Evolutionary conservation across 2,329 filamentous ascomycete genomes (phyloP), one percentile per base, ranked within the genome.

Genomic region (Fusarium xyrophilum): DNA sequence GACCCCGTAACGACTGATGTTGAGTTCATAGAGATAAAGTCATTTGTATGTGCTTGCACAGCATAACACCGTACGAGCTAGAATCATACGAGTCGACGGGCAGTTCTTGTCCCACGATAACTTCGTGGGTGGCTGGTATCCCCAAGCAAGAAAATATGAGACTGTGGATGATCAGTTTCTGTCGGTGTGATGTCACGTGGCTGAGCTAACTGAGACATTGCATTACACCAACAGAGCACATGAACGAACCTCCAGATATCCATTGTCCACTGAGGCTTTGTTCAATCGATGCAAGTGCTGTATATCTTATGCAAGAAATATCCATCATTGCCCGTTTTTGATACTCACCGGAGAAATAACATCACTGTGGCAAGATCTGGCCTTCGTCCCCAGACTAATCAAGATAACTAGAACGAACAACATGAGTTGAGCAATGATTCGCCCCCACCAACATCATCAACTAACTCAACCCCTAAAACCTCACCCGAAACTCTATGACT

Each of bases 151-250:
- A 47, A 47, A 52, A 62, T 21, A 60, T 30, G 35, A 39, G 46
- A 52, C 52, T 48, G 44, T 64, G 68, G 59, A 62, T 62, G 64
- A 69, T 60, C 44, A 56, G 54, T 57, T 69, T 65, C 56, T 67
- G 68, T 73, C 71, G 71, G 71, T 74, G 71, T 74, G 71, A 69
- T 69, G 71, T 73, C 71, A 73, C 71, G 71, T 73, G 71, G 71
- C 65, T 63, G 57, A 60, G 54, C 51, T 30, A 42, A 54, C 27
- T 60, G 63, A 67, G 46, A 62, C 62, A 69, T 30, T 27, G 30
- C 25, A 36, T 19, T 27, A 14, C 25, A 21, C 43, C 2, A 46
- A n/a, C 25, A 47, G 27, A 47, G 10, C 40, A 35, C 38, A 60
- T 48, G 36, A 36, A 46, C 36, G 28, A 33, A 43, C 2, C 40